These are phyloP conservation scores for Candida incommunis DNA, from an alignment of 805 yeast genomes.

Conservation along the genomic window DNA sequence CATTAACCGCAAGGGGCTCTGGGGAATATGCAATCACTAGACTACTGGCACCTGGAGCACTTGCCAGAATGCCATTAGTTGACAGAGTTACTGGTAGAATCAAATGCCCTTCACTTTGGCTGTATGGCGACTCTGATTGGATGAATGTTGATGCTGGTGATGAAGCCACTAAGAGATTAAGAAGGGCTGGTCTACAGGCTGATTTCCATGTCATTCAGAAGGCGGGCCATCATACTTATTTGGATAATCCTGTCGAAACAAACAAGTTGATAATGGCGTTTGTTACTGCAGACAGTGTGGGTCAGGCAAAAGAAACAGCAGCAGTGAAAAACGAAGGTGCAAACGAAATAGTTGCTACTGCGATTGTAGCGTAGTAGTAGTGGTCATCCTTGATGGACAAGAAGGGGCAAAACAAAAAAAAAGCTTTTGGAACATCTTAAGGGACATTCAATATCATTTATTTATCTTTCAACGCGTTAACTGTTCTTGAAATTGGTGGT, in stretches of 20 bases:
- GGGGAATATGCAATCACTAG: conserved; percentile 87
- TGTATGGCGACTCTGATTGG: conserved; percentile 75
- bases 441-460: no score
- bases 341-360: no score
- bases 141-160: conserved; percentile 33
- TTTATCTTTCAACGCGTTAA: no score
- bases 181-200: conserved; percentile 13
- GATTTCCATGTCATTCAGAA: conserved; percentile 26
- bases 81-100: conserved; percentile 34
- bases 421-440: no score
- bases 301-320: no score
- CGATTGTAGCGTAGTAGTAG: no score
- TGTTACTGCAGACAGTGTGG: no score
- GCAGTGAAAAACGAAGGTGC: no score
- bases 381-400: no score
- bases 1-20: conserved; percentile 76
- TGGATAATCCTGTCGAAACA: conserved; percentile 45
- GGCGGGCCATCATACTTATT: conserved; percentile 63
- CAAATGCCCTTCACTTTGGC: conserved; percentile 58
- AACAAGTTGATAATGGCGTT: conserved; percentile 33
- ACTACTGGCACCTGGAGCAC: conserved; percentile 81
- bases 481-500: no score
- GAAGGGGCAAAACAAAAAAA: no score
- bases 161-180: conserved; percentile 20
- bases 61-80: conserved; percentile 61